phyloP scores from a whole-genome alignment of 371 early-diverging fungal species.

The Mortierella sp. region DNA sequence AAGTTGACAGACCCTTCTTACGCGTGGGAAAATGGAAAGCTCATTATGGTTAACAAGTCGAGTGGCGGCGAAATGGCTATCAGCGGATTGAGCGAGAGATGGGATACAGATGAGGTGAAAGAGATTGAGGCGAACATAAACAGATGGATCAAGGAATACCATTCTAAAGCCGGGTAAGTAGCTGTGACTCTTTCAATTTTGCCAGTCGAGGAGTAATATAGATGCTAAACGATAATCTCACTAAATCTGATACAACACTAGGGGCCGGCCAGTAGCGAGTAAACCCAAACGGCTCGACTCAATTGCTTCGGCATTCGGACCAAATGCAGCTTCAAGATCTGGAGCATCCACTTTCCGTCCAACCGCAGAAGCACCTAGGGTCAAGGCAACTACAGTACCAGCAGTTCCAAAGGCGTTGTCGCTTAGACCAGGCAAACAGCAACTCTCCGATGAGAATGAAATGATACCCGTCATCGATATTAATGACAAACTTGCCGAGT shows the following conservation, averaged over 20 bases:
- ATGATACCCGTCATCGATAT: constrained; percentile 47
- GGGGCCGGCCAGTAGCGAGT: constrained; percentile 20
- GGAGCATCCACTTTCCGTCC: constrained; percentile 21
- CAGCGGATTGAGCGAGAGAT: constrained; percentile 64
- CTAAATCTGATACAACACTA: background rate
- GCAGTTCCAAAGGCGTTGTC: constrained; percentile 39
- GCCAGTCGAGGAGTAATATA: background rate
- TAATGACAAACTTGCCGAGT: constrained; percentile 53
- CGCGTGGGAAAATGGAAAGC: constrained; percentile 64
- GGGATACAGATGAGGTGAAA: constrained; percentile 67
- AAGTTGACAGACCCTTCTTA: constrained; percentile 66
- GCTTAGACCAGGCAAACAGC: constrained; percentile 29
- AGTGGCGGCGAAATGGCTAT: constrained; percentile 56
- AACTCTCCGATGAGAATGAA: constrained; percentile 30
- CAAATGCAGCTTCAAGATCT: constrained; percentile 1
- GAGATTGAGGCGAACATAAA: constrained; percentile 64
- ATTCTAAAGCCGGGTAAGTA: constrained; percentile 38
- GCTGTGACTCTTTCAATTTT: too few relatives aligned
- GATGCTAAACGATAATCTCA: background rate
- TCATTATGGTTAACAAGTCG: constrained; percentile 63
- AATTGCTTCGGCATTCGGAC: constrained; percentile 1
- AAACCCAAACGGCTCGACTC: constrained; percentile 25
- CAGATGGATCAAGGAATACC: constrained; percentile 68
- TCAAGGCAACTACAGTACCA: constrained; percentile 49
- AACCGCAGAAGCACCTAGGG: constrained; percentile 47